Percentiles rank a stretch among this genome's conserved stretches.
phyloP scores from a whole-genome alignment of 1,284 basidiomycete species.

The Waitea zeae region DNA sequence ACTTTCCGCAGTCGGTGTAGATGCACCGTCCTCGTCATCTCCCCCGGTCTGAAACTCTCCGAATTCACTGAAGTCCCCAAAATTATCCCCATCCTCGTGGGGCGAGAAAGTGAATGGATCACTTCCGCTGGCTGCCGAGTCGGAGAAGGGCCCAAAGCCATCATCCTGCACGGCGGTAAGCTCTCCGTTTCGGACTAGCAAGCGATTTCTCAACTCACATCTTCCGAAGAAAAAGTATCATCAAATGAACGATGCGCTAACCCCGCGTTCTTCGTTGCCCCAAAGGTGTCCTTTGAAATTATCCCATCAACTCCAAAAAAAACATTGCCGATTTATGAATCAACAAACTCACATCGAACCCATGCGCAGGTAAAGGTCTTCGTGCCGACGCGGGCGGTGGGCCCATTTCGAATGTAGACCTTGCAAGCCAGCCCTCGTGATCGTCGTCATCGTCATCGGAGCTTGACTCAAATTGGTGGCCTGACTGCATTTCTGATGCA shows the following conservation, averaged over 20 bases:
- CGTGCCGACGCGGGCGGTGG: constrained; percentile 33
- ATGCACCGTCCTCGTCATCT: constrained; percentile 24
- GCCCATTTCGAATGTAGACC: constrained; percentile 48
- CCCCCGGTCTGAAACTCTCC: constrained; percentile 55
- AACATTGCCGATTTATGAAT: neutral
- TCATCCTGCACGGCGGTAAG: constrained; percentile 24
- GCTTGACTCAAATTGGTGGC: constrained; percentile 36
- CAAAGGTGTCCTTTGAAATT: constrained; percentile 32
- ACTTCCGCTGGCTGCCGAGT: constrained; percentile 27
- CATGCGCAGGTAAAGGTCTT: constrained; percentile 28
- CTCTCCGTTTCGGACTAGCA: constrained; percentile 2
- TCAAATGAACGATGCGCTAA: constrained; percentile 1
- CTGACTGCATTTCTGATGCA: constrained; percentile 49
- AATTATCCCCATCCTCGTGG: constrained; percentile 34
- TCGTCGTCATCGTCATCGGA: constrained; percentile 45
- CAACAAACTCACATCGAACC: constrained; percentile 36
- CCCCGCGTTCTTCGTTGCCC: constrained; percentile 12
- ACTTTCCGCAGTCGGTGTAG: constrained; percentile 47
- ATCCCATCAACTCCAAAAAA: neutral
- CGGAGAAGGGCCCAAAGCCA: constrained; percentile 59
- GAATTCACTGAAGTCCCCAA: constrained; percentile 58
- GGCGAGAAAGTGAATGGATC: constrained; percentile 47
- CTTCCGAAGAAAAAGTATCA: constrained; percentile 17
- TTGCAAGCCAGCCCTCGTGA: constrained; percentile 60
- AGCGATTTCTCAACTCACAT: constrained; percentile 26